Evolutionary conservation across 2,329 filamentous ascomycete species (phyloP), one percentile per base, ranked within the genome.

Genomic region (Fusarium veterinarium): DNA sequence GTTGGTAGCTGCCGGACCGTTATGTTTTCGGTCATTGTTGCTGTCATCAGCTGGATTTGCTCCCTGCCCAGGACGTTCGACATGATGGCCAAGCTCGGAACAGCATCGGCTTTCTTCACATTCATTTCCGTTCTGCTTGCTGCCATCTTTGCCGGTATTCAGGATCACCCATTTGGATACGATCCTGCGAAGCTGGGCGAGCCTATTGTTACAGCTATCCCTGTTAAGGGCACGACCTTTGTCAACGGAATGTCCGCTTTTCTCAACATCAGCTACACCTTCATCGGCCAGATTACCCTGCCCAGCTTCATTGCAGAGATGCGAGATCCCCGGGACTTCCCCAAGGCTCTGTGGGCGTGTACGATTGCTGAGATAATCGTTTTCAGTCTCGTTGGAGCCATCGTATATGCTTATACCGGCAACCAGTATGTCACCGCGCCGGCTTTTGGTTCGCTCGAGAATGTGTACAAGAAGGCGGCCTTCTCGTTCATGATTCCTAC

Each of bases 401-500:
- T 97, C 64, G 89, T 96, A 20, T 97, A 97, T 80, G 92, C 87
- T n/a, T 97, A 94, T 80, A 95, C 93, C 0, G 95, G 95, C 53
- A 95, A 92, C 59, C 92, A 97, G 79, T 97, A 97, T 85, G 94
- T 95, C 83, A 95, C 92, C 0, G 86, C 93, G 0, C 95, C 95
- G 0, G 95, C 95, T 0, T 98, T 98, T 75, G 95, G 94, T 16
- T 95, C 93, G 2, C 85, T 98, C 28, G 87, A 92, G 45, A 89
- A 93, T 51, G 86, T 92, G 4, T 96, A 92, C 84, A 95, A 96
- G 84, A 97, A 97, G 84, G 88, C 96, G 5, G 89, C 93, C 1
- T 98, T 97, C 82, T 95, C 92, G 17, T 97, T 98, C 85, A 97
- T 97, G 95, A 92, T 98, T 37, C 95, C 95, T 0, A 98, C 95